Evolutionary conservation across 1,139 yeast species (phyloP).

Genomic region (Suhomyces panamericanus): DNA sequence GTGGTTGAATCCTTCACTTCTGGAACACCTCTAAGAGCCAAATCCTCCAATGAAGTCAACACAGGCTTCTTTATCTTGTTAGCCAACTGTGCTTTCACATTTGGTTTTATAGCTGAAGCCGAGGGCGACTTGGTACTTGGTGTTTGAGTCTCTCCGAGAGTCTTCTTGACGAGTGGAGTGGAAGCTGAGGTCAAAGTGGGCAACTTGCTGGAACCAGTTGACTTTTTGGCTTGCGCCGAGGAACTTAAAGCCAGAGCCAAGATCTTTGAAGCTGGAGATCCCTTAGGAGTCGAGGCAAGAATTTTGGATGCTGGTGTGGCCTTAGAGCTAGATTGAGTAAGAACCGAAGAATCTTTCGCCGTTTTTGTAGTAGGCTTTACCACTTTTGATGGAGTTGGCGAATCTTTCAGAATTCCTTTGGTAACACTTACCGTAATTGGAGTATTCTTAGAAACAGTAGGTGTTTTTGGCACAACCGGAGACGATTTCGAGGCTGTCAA

Average conservation of each 20-base stretch:
- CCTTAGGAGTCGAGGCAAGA: neutral
- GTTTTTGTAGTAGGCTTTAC: neutral
- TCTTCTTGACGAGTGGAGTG: neutral
- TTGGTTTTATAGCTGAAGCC: neutral
- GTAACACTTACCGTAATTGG: neutral
- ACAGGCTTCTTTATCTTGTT: slow-evolving; percentile 26
- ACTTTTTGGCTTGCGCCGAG: neutral
- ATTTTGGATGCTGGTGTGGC: neutral
- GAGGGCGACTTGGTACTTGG: neutral
- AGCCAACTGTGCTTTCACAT: neutral
- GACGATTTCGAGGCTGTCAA: neutral
- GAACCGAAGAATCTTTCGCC: neutral
- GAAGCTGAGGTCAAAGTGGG: neutral
- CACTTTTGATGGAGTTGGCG: neutral
- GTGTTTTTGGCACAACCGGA: neutral
- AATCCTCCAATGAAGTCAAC: slow-evolving; percentile 56
- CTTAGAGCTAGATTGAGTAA: neutral
- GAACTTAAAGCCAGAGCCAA: neutral
- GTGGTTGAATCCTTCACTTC: slow-evolving; percentile 50
- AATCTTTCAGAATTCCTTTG: neutral
- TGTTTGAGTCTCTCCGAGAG: neutral
- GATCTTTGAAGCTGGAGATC: neutral
- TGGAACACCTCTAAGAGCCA: slow-evolving; percentile 61
- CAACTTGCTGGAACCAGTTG: neutral
- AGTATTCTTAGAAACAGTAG: neutral